These are phyloP conservation scores for Tulasnella calospora DNA, from an alignment of 768 basidiomycete genomes.

Conservation along the genomic window DNA sequence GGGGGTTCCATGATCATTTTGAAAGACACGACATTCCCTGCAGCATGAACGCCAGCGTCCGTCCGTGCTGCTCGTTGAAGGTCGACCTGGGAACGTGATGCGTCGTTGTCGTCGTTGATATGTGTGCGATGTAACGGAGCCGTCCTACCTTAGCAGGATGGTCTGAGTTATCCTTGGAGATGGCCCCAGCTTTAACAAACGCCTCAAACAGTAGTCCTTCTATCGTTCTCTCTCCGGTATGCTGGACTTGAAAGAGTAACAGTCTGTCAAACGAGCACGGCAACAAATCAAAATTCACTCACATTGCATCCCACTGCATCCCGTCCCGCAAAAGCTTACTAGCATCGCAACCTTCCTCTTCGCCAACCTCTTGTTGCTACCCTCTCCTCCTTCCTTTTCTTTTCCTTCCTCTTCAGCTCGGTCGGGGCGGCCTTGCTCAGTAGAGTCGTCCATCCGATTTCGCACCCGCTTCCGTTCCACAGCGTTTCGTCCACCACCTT, in stretches of 20 bases:
- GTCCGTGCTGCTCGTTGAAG: slow-evolving; percentile 89
- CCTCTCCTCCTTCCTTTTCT: background rate
- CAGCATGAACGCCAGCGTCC: slow-evolving; percentile 96
- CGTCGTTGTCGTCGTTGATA: background rate
- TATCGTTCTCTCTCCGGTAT: slow-evolving; percentile 72
- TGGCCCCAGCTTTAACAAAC: slow-evolving; percentile 80
- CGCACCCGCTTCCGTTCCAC: slow-evolving; percentile 1
- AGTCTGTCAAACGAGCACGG: slow-evolving; percentile 14
- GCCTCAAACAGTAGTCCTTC: slow-evolving; percentile 87
- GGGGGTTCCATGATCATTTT: slow-evolving; percentile 82
- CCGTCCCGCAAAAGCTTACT: slow-evolving; percentile 87
- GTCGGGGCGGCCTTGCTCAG: background rate
- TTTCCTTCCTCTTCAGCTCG: background rate
- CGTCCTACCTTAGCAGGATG: slow-evolving; percentile 75
- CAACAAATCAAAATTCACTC: slow-evolving; percentile 35
- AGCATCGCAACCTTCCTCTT: slow-evolving; percentile 81
- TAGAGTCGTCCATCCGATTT: background rate
- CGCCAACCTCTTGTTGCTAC: slow-evolving; percentile 39
- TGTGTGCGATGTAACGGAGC: slow-evolving; percentile 11
- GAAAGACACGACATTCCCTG: slow-evolving; percentile 86
- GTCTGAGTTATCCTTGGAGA: slow-evolving; percentile 91
- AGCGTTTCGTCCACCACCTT: background rate
- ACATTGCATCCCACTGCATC: slow-evolving; percentile 98
- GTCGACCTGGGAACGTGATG: slow-evolving; percentile 52
- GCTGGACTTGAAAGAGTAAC: slow-evolving; percentile 33